Percentiles rank a stretch among this genome's conserved stretches.
These are phyloP conservation scores for Aspergillus melleus DNA, from an alignment of 2,329 filamentous ascomycete species.

Conservation along the genomic window DNA sequence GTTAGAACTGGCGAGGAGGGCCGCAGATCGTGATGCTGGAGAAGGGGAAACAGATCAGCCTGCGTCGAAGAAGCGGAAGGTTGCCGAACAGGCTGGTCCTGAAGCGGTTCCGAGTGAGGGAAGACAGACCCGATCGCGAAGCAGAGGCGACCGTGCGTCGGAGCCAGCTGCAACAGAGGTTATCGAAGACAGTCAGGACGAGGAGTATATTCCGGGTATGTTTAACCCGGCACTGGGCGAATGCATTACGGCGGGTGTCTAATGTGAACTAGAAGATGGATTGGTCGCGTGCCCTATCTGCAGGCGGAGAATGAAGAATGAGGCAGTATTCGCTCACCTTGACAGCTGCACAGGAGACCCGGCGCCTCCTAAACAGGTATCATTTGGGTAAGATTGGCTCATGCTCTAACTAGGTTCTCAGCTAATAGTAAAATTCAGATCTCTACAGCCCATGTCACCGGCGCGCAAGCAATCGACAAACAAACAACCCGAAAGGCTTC, in stretches of 20 bases:
- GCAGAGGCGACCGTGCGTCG: slow-evolving; percentile 17
- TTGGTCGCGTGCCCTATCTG: slow-evolving; percentile 85
- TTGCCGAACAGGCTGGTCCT: slow-evolving; percentile 35
- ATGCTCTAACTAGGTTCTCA: slow-evolving; percentile 15
- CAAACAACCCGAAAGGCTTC: slow-evolving; percentile 63
- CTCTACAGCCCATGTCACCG: slow-evolving; percentile 17
- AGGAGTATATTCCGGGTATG: slow-evolving; percentile 39
- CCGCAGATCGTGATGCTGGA: slow-evolving; percentile 54
- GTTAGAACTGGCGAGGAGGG: slow-evolving; percentile 61
- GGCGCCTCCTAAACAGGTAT: slow-evolving; percentile 16
- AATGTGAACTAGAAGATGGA: slow-evolving; percentile 62
- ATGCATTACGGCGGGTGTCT: slow-evolving; percentile 2
- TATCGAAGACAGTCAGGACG: slow-evolving; percentile 44
- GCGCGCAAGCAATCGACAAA: slow-evolving; percentile 19
- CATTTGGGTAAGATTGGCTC: slow-evolving; percentile 30
- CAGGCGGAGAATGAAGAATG: slow-evolving; percentile 73
- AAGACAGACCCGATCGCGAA: slow-evolving; percentile 38
- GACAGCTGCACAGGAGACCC: slow-evolving; percentile 59
- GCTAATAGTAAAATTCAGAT: not conserved
- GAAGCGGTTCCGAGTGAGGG: slow-evolving; percentile 27
- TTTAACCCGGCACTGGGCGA: not conserved
- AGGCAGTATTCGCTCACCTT: slow-evolving; percentile 75
- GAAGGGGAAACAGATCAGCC: slow-evolving; percentile 32
- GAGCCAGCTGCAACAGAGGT: slow-evolving; percentile 25
- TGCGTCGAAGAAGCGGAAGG: slow-evolving; percentile 37